Evolutionary conservation across 305 asterid species (phyloP).

Genomic region (Plantago coronopus): DNA sequence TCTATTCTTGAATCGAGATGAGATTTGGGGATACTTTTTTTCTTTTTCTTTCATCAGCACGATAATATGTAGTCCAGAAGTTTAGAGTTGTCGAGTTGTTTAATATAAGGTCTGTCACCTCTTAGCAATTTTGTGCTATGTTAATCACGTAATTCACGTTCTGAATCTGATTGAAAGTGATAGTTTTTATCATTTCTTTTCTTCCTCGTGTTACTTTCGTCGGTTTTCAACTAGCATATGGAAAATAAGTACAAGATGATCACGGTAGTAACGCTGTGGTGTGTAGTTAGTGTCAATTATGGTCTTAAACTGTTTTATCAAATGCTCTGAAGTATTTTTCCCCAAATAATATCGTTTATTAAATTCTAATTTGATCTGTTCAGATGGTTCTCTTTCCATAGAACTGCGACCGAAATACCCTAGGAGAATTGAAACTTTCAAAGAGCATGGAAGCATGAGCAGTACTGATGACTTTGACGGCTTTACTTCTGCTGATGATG

Average conservation of each 20-base stretch:
- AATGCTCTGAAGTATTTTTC: too few species aligned
- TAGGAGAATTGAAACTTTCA: constrained; percentile 47
- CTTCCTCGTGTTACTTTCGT: neutral
- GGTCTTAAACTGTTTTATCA: neutral
- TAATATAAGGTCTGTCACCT: too few species aligned
- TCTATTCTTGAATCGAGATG: too few species aligned
- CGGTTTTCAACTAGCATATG: neutral
- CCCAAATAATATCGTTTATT: neutral
- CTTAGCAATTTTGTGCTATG: neutral
- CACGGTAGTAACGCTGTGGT: too few species aligned
- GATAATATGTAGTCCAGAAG: neutral
- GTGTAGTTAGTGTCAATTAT: neutral
- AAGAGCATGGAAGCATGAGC: constrained; percentile 68
- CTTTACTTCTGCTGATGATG: constrained; percentile 41
- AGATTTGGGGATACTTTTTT: too few species aligned
- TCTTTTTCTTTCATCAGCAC: neutral
- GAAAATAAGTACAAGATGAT: too few species aligned
- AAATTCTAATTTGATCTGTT: constrained; percentile 24
- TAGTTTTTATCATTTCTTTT: neutral
- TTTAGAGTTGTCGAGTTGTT: too few species aligned
- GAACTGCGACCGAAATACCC: constrained; percentile 85
- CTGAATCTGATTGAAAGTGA: constrained; percentile 5
- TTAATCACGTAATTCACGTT: constrained; percentile 17
- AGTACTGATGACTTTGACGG: constrained; percentile 77
- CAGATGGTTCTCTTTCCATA: constrained; percentile 84